These are phyloP conservation scores for Termitomyces heimii DNA, from an alignment of 768 basidiomycete species.

Conservation along the genomic window DNA sequence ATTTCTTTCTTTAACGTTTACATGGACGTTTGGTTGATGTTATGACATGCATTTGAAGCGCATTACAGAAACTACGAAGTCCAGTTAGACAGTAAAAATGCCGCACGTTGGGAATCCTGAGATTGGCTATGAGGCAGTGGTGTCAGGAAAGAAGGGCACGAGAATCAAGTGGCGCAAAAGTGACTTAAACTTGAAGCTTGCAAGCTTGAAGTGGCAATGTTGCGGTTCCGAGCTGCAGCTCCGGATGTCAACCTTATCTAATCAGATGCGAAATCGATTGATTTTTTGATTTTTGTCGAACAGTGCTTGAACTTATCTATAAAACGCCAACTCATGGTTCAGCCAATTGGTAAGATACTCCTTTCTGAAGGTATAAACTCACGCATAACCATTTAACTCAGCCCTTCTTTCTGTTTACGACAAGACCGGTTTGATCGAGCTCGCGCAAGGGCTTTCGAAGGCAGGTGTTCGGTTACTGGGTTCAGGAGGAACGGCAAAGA, in stretches of 20 bases:
- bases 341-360: constrained; percentile 11
- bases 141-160: too few relatives aligned
- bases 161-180: too few relatives aligned
- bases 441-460: constrained; percentile 78
- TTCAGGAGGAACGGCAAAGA: constrained; percentile 97
- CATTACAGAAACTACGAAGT: too few relatives aligned
- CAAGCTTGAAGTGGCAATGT: too few relatives aligned
- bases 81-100: too few relatives aligned
- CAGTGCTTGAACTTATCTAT: not conserved
- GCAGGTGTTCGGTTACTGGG: constrained; percentile 87
- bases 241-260: not conserved
- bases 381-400: constrained; percentile 19
- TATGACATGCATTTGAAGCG: too few relatives aligned
- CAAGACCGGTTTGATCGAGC: constrained; percentile 83
- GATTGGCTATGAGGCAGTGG: not conserved
- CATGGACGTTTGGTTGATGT: too few relatives aligned
- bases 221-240: too few relatives aligned
- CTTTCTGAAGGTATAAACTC: not conserved
- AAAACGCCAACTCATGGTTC: constrained; percentile 7
- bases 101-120: too few relatives aligned
- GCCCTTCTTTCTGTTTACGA: constrained; percentile 96
- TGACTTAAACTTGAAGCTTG: too few relatives aligned
- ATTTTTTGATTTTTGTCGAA: not conserved
- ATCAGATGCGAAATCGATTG: constrained; percentile 1
- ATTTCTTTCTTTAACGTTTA: not conserved